A percentile compares a stretch with the other conserved stretches of the same genome.
phyloP scores from a whole-genome alignment of 345 rosid genomes.

The Brassica juncea region DNA sequence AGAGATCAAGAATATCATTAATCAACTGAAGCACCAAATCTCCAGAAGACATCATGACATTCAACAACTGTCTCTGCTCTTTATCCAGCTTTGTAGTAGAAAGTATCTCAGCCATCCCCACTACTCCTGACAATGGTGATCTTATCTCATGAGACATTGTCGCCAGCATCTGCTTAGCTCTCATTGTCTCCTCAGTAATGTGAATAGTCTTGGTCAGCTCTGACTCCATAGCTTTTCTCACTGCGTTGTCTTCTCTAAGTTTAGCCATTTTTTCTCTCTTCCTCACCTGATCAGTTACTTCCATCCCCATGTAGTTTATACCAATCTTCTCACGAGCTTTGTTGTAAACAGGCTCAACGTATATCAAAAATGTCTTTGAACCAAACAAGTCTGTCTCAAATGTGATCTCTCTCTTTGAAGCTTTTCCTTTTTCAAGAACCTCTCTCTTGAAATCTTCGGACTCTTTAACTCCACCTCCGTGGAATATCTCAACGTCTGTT shows the following conservation, averaged over 20 bases:
- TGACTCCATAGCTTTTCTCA: constrained; percentile 92
- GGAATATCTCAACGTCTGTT: constrained; percentile 84
- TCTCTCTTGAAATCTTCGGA: constrained; percentile 93
- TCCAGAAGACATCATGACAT: constrained; percentile 95
- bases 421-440: constrained; percentile 80
- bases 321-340: constrained; percentile 87
- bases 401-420: constrained; percentile 92
- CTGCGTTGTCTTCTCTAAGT: constrained; percentile 94
- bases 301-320: constrained; percentile 97
- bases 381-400: constrained; percentile 88
- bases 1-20: constrained; percentile 95
- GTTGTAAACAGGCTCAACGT: constrained; percentile 89
- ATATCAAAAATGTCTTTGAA: constrained; percentile 80
- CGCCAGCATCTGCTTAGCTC: constrained; percentile 95
- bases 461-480: constrained; percentile 90
- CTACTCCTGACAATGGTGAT: constrained; percentile 90
- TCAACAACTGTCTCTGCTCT: constrained; percentile 75
- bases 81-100: constrained; percentile 67
- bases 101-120: constrained; percentile 97
- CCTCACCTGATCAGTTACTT: constrained; percentile 87
- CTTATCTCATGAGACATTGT: constrained; percentile 99
- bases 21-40: constrained; percentile 94
- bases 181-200: constrained; percentile 99
- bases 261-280: constrained; percentile 87
- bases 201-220: constrained; percentile 93